phyloP scores from a whole-genome alignment of 495 filamentous ascomycete species.

The Aspergillus saccharolyticus region DNA sequence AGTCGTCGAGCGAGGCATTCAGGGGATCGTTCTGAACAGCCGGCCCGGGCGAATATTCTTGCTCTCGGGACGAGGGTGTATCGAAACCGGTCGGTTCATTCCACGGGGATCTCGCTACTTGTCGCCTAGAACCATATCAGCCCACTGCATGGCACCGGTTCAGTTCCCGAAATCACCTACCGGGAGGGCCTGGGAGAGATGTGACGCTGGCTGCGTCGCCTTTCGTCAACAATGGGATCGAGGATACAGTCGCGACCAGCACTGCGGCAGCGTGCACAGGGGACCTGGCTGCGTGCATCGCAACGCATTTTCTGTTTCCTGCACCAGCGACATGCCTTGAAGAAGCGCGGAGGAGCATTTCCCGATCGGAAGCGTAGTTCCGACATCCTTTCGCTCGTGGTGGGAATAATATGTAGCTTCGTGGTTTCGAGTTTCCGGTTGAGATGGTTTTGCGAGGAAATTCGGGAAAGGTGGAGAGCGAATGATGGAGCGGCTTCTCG shows the following conservation, averaged over 20 bases:
- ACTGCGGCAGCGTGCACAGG: slow-evolving; percentile 37
- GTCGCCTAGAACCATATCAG: slow-evolving; percentile 14
- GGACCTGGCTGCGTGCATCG: slow-evolving; percentile 38
- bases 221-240: slow-evolving; percentile 30
- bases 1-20: slow-evolving; percentile 26
- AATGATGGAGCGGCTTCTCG: not conserved
- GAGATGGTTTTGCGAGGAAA: not conserved
- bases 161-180: not conserved
- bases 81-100: slow-evolving; percentile 24
- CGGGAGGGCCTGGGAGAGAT: not conserved
- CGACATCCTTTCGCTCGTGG: slow-evolving; percentile 4
- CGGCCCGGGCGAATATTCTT: slow-evolving; percentile 26
- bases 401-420: not conserved
- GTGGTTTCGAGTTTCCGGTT: not conserved
- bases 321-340: slow-evolving; percentile 43
- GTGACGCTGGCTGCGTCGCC: slow-evolving; percentile 26
- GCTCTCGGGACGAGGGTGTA: slow-evolving; percentile 29
- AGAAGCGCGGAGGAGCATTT: slow-evolving; percentile 33
- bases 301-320: slow-evolving; percentile 42
- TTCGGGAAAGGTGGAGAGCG: not conserved
- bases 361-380: slow-evolving; percentile 19
- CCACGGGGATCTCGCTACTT: slow-evolving; percentile 22
- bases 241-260: slow-evolving; percentile 37
- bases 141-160: not conserved
- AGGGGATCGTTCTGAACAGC: slow-evolving; percentile 21